A percentile compares a stretch with the other conserved stretches of the same genome.
These are phyloP conservation scores for Citrus hindsii DNA, from an alignment of 345 rosid species.

Conservation along the genomic window DNA sequence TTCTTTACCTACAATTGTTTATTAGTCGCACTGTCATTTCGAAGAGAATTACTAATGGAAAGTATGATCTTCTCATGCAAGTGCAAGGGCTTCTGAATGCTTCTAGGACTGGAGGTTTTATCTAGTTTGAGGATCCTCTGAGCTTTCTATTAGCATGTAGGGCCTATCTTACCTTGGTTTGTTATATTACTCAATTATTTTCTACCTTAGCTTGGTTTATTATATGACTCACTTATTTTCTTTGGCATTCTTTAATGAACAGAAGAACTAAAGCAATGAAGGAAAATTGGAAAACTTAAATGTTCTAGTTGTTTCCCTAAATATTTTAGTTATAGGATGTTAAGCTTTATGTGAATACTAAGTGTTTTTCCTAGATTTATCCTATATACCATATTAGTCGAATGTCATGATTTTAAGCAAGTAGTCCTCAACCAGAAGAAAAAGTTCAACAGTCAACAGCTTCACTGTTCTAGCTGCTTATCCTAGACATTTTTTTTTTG, in stretches of 20 bases:
- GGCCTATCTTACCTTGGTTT: conserved; percentile 1
- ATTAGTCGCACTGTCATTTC: not conserved
- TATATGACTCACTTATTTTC: not conserved
- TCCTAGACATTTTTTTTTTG: no score
- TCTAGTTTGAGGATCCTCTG: not conserved
- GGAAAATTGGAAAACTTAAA: not conserved
- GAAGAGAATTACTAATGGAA: not conserved
- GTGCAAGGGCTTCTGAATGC: not conserved
- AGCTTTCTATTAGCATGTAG: not conserved
- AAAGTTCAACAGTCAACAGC: not conserved
- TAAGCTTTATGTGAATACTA: not conserved
- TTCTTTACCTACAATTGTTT: not conserved
- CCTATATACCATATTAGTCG: not conserved
- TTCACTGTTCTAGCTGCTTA: not conserved
- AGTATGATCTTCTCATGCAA: not conserved
- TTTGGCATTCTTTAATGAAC: not conserved
- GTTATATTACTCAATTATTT: not conserved
- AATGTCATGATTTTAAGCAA: not conserved
- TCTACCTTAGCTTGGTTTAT: not conserved
- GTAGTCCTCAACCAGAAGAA: not conserved
- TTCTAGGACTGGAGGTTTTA: not conserved
- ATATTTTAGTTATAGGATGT: not conserved
- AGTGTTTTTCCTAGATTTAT: not conserved
- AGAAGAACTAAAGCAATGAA: not conserved
- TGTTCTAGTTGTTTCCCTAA: not conserved